A percentile compares a stretch with the other conserved stretches of the same genome.
Evolutionary conservation across 345 rosid genomes (phyloP).

Genomic region (Populus ilicifolia): DNA sequence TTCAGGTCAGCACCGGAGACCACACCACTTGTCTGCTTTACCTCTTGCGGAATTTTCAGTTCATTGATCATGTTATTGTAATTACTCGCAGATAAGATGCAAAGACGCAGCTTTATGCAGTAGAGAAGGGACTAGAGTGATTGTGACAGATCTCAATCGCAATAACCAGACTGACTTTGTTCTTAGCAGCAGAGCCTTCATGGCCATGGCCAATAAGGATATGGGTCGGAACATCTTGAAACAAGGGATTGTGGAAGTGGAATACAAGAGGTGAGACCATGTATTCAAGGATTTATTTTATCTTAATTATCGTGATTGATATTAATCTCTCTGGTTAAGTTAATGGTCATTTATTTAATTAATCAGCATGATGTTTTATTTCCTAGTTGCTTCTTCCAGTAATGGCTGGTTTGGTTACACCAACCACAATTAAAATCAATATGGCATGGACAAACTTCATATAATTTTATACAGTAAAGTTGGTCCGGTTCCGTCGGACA

Average conservation of each 20-base stretch:
- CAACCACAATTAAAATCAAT: background rate
- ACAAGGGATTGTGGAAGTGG: conserved; percentile 59
- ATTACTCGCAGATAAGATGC: conserved; percentile 64
- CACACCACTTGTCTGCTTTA: background rate
- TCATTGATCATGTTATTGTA: background rate
- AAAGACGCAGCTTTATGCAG: conserved; percentile 50
- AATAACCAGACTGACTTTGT: conserved; percentile 68
- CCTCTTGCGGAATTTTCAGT: background rate
- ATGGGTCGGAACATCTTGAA: conserved; percentile 43
- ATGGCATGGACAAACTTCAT: background rate
- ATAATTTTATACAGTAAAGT: background rate
- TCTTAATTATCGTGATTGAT: background rate
- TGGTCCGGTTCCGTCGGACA: background rate
- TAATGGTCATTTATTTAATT: background rate
- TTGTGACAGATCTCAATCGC: conserved; percentile 62
- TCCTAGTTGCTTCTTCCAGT: background rate
- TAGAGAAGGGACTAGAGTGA: conserved; percentile 59
- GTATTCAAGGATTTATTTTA: background rate
- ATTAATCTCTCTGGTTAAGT: background rate
- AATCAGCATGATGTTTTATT: background rate
- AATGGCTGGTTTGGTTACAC: conserved; percentile 7
- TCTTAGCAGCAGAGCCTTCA: conserved; percentile 77
- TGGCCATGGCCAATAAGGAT: conserved; percentile 69
- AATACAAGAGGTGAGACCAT: conserved; percentile 61
- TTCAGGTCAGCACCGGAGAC: conserved; percentile 41